Percentiles rank a stretch among this genome's conserved stretches.
Conservation (phyloP, 139 green algal species). For the Chlamydomonas incerta region DNA sequence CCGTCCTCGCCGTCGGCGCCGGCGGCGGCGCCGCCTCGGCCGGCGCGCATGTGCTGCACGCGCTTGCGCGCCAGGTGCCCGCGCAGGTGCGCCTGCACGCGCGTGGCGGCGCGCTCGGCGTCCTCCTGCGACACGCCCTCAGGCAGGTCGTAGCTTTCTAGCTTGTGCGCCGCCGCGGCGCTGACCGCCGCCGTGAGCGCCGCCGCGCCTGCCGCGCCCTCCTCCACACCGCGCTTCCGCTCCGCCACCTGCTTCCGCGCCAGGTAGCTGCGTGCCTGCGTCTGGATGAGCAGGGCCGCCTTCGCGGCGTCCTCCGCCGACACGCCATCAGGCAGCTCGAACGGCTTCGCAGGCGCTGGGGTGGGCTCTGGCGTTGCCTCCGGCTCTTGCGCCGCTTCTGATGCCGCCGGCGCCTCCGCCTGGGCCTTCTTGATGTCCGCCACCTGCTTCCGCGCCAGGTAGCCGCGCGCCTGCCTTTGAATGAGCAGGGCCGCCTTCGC, state of each 20-base stretch:
- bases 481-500: neutral
- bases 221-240: neutral
- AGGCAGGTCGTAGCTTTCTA: neutral
- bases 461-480: neutral
- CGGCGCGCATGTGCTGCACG: conserved; percentile 1
- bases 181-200: conserved; percentile 2
- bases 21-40: neutral
- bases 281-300: neutral
- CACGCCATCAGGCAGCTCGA: neutral
- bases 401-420: no score
- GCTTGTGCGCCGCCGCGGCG: neutral
- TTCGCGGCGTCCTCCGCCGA: neutral
- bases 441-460: neutral
- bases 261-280: neutral
- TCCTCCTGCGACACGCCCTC: neutral
- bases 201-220: neutral
- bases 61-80: conserved; percentile 1
- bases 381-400: no score
- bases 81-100: conserved; percentile 27
- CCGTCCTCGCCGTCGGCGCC: neutral
- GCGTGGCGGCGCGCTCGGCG: neutral
- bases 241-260: neutral
- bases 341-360: neutral
- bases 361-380: no score
- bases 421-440: neutral